These are phyloP conservation scores for Hirsutella thompsonii DNA, from an alignment of 2,329 filamentous ascomycete genomes.

Conservation along the genomic window DNA sequence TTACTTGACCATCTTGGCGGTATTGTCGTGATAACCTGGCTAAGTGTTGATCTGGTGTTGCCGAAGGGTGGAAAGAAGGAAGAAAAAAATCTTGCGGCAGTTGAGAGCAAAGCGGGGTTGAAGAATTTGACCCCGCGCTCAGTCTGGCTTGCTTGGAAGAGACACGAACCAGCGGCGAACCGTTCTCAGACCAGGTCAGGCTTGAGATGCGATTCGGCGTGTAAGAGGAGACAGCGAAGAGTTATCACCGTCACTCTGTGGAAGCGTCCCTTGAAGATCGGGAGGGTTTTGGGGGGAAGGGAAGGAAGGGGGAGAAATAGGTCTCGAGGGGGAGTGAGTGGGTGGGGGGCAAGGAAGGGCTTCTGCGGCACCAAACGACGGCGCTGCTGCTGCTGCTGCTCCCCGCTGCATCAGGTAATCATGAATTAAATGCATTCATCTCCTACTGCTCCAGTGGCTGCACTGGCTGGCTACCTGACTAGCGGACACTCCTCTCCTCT, in stretches of 20 bases:
- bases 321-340: slow-evolving; percentile 10
- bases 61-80: slow-evolving; percentile 3
- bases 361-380: too few relatives aligned
- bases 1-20: slow-evolving; percentile 99
- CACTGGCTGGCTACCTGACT: too few relatives aligned
- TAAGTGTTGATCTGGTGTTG: slow-evolving; percentile 12
- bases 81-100: slow-evolving; percentile 11
- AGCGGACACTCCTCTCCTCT: too few relatives aligned
- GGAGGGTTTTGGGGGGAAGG: slow-evolving; percentile 9
- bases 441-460: too few relatives aligned
- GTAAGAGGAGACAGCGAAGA: slow-evolving; percentile 23
- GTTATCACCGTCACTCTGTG: slow-evolving; percentile 24
- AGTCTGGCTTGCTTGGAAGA: slow-evolving; percentile 7
- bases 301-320: slow-evolving; percentile 14
- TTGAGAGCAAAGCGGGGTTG: slow-evolving; percentile 29
- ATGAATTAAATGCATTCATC: too few relatives aligned
- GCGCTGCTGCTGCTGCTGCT: too few relatives aligned
- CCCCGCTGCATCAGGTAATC: too few relatives aligned
- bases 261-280: slow-evolving; percentile 20
- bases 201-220: slow-evolving; percentile 10
- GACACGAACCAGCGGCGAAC: slow-evolving; percentile 3
- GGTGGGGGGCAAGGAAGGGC: not conserved
- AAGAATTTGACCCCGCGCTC: slow-evolving; percentile 28
- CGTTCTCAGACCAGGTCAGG: slow-evolving; percentile 2
- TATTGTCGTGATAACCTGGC: slow-evolving; percentile 40